Conservation (phyloP, 139 green algal species). For the Tetradesmus obliquus region DNA sequence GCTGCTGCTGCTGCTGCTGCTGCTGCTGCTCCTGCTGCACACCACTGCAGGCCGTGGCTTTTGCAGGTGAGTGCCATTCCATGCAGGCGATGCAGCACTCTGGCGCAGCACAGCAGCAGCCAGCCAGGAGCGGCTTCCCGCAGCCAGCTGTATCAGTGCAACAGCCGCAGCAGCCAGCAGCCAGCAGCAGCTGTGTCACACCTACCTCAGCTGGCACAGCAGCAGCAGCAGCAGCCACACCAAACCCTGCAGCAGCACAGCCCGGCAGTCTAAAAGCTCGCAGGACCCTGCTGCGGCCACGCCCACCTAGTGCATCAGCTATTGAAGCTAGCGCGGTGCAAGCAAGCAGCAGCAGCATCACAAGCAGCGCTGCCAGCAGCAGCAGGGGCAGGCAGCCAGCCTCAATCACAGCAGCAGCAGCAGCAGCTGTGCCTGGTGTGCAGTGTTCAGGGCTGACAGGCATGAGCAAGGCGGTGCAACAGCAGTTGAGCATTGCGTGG, state of each 20-base stretch:
- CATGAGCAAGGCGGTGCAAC: background rate
- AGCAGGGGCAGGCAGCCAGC: background rate
- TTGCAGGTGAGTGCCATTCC: too few species aligned
- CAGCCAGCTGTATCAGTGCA: background rate
- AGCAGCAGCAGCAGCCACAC: background rate
- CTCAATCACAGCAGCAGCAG: background rate
- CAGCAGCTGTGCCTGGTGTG: background rate
- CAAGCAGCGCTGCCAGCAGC: background rate
- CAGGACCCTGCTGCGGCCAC: background rate
- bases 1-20: background rate
- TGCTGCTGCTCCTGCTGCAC: background rate
- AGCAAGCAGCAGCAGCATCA: background rate
- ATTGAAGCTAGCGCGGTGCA: background rate
- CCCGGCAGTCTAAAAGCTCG: background rate
- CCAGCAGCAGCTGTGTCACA: background rate
- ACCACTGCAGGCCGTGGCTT: background rate
- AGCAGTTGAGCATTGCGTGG: background rate
- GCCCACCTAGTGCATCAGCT: background rate
- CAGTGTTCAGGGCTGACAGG: background rate
- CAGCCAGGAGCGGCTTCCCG: background rate
- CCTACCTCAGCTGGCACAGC: background rate
- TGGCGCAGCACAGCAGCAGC: background rate
- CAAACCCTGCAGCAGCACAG: background rate
- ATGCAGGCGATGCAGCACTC: background rate
- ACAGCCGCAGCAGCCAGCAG: background rate